Evolutionary conservation across 805 yeast genomes (phyloP), one percentile per base, ranked within the genome.

Genomic region (Kuraishia capsulata): DNA sequence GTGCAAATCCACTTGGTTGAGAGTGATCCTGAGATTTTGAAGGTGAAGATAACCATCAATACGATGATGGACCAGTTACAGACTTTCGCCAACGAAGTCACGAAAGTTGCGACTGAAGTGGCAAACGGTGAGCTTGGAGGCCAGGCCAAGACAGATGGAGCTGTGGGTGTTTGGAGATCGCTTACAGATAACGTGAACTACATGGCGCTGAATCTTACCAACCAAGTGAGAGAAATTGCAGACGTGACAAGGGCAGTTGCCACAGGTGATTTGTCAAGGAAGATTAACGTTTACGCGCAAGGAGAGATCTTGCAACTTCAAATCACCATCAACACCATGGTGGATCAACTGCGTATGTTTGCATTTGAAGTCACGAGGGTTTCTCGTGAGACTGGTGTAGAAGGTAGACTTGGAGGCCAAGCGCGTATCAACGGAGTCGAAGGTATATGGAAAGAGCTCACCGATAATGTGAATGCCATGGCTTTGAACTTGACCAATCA

Each of bases 61-160:
- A 75, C 84, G 18, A 86, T 86, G 95, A 82, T 85, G 85, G 87
- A 81, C 51, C 94, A 84, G 58, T 67, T 83, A 43, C 89, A 81
- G 54, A 74, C 84, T 10, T 84, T 83, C 57, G 87, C 92, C 23
- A 70, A 71, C 39, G 92, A 84, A 56, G 92, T 85, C 31, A 81
- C 88, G 28, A 77, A 85, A 42, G 84, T 86, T 20, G 92, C 95
- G 29, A 84, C 89, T 14, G 94, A 86, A 49, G 95, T 86, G 17
- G 90, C 95, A 23, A 83, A 84, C 50, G 96, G 96, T 48, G 84
- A 84, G 45, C 67, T 86, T 30, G 95, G 95, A 47, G 95, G 95
- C 29, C 92, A 83, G 53, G 94, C 90, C 30, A 82, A 80, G 44
- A 80, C 79, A 42, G 80, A 78, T 38, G 90, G 89, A n/a, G 76